Evolutionary conservation across 208 protist species (phyloP).

Genomic region (Polymyxa betae): DNA sequence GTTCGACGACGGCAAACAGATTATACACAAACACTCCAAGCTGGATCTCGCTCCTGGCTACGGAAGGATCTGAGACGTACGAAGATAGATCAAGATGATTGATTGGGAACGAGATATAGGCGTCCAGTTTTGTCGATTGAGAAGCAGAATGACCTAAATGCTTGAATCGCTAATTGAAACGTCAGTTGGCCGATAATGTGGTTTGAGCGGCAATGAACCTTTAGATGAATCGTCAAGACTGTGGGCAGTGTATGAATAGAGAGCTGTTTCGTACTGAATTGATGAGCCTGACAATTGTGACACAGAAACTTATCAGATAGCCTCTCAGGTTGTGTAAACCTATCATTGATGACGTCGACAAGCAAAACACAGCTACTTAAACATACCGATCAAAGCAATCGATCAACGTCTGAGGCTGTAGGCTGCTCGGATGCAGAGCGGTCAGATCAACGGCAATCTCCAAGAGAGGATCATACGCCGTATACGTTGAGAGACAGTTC

Average conservation of each 20-base stretch:
- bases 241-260: slow-evolving; percentile 71
- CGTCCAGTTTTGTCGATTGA: background rate
- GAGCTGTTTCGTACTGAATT: slow-evolving; percentile 76
- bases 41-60: background rate
- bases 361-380: background rate
- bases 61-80: background rate
- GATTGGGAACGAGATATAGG: background rate
- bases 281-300: slow-evolving; percentile 63
- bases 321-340: slow-evolving; percentile 74
- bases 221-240: slow-evolving; percentile 76
- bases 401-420: slow-evolving; percentile 2
- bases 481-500: slow-evolving; percentile 69
- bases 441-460: slow-evolving; percentile 77
- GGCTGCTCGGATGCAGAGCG: background rate
- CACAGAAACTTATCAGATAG: slow-evolving; percentile 69
- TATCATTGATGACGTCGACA: slow-evolving; percentile 20
- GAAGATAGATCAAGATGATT: background rate
- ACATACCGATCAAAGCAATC: background rate
- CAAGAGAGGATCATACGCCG: slow-evolving; percentile 77
- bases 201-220: background rate
- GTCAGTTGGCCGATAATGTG: background rate
- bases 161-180: background rate
- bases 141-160: background rate
- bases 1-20: slow-evolving; percentile 58
- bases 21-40: slow-evolving; percentile 15